Base-by-base conservation (phyloP, 345 rosid genomes). In the Laguncularia racemosa region DNA sequence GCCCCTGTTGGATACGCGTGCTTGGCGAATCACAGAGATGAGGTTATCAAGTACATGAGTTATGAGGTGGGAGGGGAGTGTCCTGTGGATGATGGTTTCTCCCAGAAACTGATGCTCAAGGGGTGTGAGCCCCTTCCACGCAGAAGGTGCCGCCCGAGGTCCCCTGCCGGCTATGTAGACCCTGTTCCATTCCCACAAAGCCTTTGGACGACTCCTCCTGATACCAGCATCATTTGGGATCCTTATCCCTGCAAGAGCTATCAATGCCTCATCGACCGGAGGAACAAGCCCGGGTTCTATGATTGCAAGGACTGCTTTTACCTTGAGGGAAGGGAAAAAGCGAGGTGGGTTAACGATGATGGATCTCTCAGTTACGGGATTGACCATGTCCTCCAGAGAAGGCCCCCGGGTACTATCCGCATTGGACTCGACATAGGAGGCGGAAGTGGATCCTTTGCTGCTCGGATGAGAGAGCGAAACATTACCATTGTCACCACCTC, bases 121-220 rank as follows among this genome's bases (percentile, higher is more conserved):
- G 86, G 82, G 2, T 76, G 84, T 18, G 84, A 84, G 56, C 81
- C 86, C 4, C 76, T 84, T 47, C 84, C 81, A 14, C 68, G 71
- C 17, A 33, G 81, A 23, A 62, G 82, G 52, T 84, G 89, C 69
- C 78, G 60, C 12, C 73, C 79, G 0, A 72, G 56, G 45, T 58
- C 79, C 17, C 78, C 72, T 2, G 20, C 11, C 2, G 70, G 71
- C 18, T 81, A 74, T 3, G 69, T 47, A 5, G 73, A 76, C 55
- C 84, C 82, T 14, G 45, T 50, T 1, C 69, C 74, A 12, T 62
- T 72, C 14, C 76, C 82, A 1, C 23, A 52, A 6, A 57, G 73
- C 54, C 76, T 78, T 2, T 78, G 84, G 84, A 47, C 59, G 12
- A 70, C 33, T 40, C 84, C 79, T 0, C 40, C 70, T 0, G 79